Evolutionary conservation across 805 yeast species (phyloP), one percentile per base, ranked within the genome.

Genomic region (Ogataea ramenticola): DNA sequence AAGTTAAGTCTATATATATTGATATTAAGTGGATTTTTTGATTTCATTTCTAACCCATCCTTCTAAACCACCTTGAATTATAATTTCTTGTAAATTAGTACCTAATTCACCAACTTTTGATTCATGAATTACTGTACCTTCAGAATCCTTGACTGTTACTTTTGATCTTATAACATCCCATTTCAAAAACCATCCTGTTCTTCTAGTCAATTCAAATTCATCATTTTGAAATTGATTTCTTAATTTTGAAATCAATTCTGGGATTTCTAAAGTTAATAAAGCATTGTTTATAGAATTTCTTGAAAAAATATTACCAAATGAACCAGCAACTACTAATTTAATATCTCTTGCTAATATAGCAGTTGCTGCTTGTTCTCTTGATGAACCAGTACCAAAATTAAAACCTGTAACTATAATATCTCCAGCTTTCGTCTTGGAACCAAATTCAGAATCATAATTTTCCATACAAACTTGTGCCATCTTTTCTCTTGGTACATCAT

Each of bases 401-500:
- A 70, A 93, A 16, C 99, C 99, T 45, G 90, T 79, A 39, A 93
- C 78, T 45, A 93, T 77, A 54, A 93, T 89, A 64, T 93, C 99
- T 40, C 91, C 88, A 4, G 96, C 77, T 49, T 79, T 71, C 27
- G 95, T 86, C 71, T 88, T 90, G 27, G 66, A 49, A 46, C 85
- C 82, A 65, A 93, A 93, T 52, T 90, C 96, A 14, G 86, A 62
- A 65, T 93, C 99, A 66, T 93, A 93, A 70, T 93, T 93, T 68
- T 93, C 99, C 99, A 93, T 93, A 71, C 99, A 93, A 39, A 93
- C 99, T 66, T 91, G 86, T 31, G 99, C 99, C 99, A 93, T 93
- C 62, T 84, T 87, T 55, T 87, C 96, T 57, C 85, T 76, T 36
- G 97, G 77, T 39, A 93, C 93, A 61, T 93, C 98, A 64, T 93